These are phyloP conservation scores for Ilex paraguariensis DNA, from an alignment of 305 asterid species.

Conservation along the genomic window DNA sequence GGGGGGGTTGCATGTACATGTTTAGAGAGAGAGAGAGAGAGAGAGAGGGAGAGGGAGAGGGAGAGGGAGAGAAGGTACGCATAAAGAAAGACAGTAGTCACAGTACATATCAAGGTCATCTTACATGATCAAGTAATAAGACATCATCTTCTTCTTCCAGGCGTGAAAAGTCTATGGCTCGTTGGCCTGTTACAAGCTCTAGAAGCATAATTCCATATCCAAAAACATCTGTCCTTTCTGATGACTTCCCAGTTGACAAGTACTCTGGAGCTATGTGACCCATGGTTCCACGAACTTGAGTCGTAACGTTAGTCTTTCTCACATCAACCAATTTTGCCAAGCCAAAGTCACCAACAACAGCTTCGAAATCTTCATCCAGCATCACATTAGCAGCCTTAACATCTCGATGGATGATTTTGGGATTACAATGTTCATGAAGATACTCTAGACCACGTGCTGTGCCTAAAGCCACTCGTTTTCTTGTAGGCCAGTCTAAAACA, in stretches of 20 bases:
- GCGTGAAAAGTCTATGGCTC: slow-evolving; percentile 91
- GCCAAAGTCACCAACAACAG: slow-evolving; percentile 92
- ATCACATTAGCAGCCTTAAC: slow-evolving; percentile 89
- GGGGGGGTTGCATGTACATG: too few species aligned
- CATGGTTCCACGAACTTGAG: slow-evolving; percentile 96
- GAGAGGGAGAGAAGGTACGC: background rate
- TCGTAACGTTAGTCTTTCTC: slow-evolving; percentile 74
- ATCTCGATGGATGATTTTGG: slow-evolving; percentile 88
- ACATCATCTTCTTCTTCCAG: slow-evolving; percentile 95
- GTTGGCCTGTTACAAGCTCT: slow-evolving; percentile 86
- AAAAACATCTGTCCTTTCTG: slow-evolving; percentile 75
- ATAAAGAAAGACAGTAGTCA: too few species aligned
- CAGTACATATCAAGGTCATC: slow-evolving; percentile 6
- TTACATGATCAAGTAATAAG: slow-evolving; percentile 80
- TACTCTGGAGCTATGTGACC: slow-evolving; percentile 94
- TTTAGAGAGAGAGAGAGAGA: background rate
- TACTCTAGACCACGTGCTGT: slow-evolving; percentile 91
- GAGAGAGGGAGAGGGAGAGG: too few species aligned
- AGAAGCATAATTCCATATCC: slow-evolving; percentile 88
- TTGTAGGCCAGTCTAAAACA: slow-evolving; percentile 65
- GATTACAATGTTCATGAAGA: slow-evolving; percentile 85
- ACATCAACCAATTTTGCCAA: slow-evolving; percentile 85
- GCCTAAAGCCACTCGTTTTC: slow-evolving; percentile 76
- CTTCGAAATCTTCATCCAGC: slow-evolving; percentile 82
- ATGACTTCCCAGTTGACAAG: slow-evolving; percentile 84